Evolutionary conservation across 1,139 yeast species (phyloP).

Genomic region (Hansenula anomala): DNA sequence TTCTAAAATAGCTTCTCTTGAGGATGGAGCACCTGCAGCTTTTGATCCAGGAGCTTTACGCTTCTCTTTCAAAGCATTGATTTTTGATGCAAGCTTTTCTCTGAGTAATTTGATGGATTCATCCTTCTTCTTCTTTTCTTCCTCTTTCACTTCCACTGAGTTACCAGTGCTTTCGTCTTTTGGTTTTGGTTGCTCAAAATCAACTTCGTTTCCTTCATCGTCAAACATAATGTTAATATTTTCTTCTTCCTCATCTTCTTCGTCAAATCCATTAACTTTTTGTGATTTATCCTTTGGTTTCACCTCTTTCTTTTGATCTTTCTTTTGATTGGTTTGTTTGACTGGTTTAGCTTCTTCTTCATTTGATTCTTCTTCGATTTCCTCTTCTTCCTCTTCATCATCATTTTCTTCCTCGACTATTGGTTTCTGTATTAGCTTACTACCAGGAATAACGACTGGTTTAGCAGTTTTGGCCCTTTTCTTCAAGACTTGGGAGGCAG

Average conservation of each 20-base stretch:
- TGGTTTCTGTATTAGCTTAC: conserved; percentile 25
- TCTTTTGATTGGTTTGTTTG: background rate
- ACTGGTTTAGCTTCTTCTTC: conserved; percentile 7
- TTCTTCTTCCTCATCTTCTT: conserved; percentile 27
- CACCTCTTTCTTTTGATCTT: background rate
- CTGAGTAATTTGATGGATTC: conserved; percentile 54
- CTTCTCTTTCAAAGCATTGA: conserved; percentile 63
- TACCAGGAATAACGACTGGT: conserved; percentile 55
- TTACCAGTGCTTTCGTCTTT: conserved; percentile 5
- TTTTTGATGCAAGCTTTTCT: conserved; percentile 68
- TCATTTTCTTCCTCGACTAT: conserved; percentile 15
- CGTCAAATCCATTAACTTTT: conserved; percentile 2
- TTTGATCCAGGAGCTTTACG: conserved; percentile 91
- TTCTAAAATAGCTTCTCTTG: conserved; percentile 70
- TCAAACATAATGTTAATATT: conserved; percentile 57
- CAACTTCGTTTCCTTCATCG: conserved; percentile 68
- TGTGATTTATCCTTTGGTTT: background rate
- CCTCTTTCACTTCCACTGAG: conserved; percentile 11
- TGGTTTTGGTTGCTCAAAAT: background rate
- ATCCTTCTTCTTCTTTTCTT: conserved; percentile 30
- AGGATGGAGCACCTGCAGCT: conserved; percentile 73
- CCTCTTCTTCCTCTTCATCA: conserved; percentile 18
- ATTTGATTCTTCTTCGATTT: conserved; percentile 12
- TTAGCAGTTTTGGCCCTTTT: conserved; percentile 53
- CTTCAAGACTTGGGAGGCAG: conserved; percentile 66